Percentiles rank a stretch among this genome's conserved stretches.
Conservation (phyloP, 257 asterid species). For the Ilex asprella region DNA sequence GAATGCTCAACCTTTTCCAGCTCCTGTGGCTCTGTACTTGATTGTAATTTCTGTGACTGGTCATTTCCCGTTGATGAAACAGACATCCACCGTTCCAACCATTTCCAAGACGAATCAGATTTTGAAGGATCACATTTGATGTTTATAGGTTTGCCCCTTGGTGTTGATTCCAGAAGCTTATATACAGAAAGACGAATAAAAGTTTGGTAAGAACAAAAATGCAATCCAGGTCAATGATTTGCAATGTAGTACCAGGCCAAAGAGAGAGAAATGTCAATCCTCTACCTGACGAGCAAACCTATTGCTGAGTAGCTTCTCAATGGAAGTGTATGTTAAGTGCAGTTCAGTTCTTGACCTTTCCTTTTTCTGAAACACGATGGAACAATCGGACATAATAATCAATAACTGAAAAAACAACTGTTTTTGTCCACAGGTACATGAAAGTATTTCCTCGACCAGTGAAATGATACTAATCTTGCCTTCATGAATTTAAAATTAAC, state of each 20-base stretch:
- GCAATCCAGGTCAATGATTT: neutral
- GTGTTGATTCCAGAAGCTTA: constrained; percentile 77
- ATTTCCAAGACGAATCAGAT: constrained; percentile 85
- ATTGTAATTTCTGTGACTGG: constrained; percentile 17
- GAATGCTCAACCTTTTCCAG: constrained; percentile 11
- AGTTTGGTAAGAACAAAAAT: neutral
- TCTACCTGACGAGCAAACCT: constrained; percentile 88
- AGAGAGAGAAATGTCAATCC: neutral
- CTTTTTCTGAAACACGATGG: constrained; percentile 40
- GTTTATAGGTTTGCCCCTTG: constrained; percentile 48
- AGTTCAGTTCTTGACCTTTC: constrained; percentile 29
- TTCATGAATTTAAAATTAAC: neutral
- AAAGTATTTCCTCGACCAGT: no score
- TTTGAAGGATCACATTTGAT: constrained; percentile 87
- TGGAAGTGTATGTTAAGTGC: constrained; percentile 35
- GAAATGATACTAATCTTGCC: neutral
- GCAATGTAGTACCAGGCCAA: neutral
- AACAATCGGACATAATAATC: constrained; percentile 4
- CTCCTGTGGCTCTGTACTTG: constrained; percentile 12
- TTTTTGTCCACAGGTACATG: neutral
- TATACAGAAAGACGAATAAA: constrained; percentile 14
- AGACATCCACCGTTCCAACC: constrained; percentile 97
- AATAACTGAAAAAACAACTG: no score
- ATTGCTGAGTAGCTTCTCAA: constrained; percentile 77
- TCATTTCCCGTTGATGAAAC: constrained; percentile 47